phyloP scores from a whole-genome alignment of 2,329 filamentous ascomycete species.

The Hypocreales sp. region DNA sequence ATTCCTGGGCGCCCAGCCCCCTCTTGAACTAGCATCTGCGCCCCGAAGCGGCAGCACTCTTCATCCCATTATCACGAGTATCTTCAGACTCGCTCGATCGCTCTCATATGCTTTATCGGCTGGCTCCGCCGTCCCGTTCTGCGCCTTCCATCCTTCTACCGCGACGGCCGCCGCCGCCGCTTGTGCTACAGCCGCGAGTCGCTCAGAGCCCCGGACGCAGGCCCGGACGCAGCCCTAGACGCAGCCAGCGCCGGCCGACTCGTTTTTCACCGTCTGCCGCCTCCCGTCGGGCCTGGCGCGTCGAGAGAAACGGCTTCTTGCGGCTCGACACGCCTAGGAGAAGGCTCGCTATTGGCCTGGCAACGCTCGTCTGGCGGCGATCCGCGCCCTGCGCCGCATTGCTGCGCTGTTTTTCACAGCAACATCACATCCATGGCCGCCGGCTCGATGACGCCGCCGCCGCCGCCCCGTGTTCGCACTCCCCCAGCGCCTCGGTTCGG shows the following conservation, averaged over 20 bases:
- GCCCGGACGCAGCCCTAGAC: no score
- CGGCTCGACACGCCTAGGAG: slow-evolving; percentile 5
- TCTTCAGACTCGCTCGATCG: slow-evolving; percentile 3
- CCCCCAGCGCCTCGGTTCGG: slow-evolving; percentile 56
- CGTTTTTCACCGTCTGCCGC: neutral
- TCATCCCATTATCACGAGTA: slow-evolving; percentile 7
- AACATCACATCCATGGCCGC: slow-evolving; percentile 13
- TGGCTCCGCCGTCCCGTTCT: slow-evolving; percentile 2
- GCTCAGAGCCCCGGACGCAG: no score
- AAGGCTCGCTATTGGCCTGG: neutral
- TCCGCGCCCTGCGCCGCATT: neutral
- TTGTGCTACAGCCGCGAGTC: no score
- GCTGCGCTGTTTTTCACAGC: no score
- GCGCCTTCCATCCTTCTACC: no score
- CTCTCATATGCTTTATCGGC: slow-evolving; percentile 1
- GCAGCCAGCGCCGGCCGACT: no score
- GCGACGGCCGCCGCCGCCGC: no score
- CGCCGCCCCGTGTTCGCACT: slow-evolving; percentile 41
- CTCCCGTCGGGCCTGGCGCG: slow-evolving; percentile 4
- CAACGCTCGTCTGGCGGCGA: neutral
- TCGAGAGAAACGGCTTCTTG: slow-evolving; percentile 4
- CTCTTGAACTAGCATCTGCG: slow-evolving; percentile 6
- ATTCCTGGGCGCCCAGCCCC: slow-evolving; percentile 9
- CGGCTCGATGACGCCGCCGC: slow-evolving; percentile 41
- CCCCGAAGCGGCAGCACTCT: slow-evolving; percentile 6